Conservation (phyloP, 306 rosid species). For the Cucumis cinereus region DNA sequence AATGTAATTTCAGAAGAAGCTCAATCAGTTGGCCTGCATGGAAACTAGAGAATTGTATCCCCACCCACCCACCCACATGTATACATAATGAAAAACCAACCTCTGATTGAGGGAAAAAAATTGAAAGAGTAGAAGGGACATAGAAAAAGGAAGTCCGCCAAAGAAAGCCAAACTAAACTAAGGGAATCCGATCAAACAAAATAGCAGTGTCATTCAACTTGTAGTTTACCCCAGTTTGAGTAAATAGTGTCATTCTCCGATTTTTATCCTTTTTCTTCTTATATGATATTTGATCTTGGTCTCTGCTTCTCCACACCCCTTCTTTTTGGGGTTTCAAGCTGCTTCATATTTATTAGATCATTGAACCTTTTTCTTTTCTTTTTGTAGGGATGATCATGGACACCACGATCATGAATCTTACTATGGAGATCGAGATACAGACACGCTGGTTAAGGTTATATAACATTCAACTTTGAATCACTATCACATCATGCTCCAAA, state of each 20-base stretch:
- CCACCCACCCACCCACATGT: not conserved
- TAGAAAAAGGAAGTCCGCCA: not conserved
- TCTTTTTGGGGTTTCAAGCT: not conserved
- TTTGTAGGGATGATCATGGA: conserved; percentile 73
- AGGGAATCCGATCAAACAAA: not conserved
- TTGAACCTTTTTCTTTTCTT: conserved; percentile 5
- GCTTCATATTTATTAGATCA: not conserved
- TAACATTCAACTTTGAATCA: not conserved
- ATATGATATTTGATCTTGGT: not conserved
- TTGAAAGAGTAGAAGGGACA: not conserved
- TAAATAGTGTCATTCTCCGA: not conserved
- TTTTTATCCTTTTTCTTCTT: not conserved
- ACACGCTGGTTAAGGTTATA: conserved; percentile 71
- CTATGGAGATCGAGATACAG: conserved; percentile 91
- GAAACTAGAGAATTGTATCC: not conserved
- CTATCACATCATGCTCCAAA: not conserved
- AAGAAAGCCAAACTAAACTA: not conserved
- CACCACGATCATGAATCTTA: conserved; percentile 96
- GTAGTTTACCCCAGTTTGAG: not conserved
- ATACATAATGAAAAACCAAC: not conserved
- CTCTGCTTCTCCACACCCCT: not conserved
- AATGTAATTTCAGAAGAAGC: not conserved
- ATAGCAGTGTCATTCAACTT: not conserved
- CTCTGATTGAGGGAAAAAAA: not conserved
- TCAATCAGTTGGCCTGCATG: not conserved